Evolutionary conservation across 805 yeast species (phyloP).

Genomic region (Candida ulmi): DNA sequence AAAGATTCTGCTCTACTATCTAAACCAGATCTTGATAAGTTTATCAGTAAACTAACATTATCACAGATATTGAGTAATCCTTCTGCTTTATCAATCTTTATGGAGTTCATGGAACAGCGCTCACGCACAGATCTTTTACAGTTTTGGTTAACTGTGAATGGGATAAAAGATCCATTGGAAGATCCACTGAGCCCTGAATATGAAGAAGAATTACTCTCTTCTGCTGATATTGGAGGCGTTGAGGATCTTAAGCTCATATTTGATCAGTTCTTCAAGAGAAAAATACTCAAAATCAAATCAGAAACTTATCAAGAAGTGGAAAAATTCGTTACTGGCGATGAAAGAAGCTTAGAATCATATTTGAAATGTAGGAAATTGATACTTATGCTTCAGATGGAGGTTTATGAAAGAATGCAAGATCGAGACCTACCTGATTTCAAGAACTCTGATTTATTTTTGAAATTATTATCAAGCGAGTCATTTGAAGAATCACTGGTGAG

Average conservation of each 20-base stretch:
- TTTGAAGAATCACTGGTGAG: constrained; percentile 25
- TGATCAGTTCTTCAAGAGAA: constrained; percentile 32
- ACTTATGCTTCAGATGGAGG: constrained; percentile 51
- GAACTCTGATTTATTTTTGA: constrained; percentile 48
- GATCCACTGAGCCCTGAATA: constrained; percentile 28
- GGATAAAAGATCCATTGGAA: constrained; percentile 66
- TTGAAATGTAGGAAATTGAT: constrained; percentile 52
- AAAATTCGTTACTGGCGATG: constrained; percentile 26
- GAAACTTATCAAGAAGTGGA: constrained; percentile 30
- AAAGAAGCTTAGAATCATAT: constrained; percentile 28
- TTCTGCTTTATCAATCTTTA: constrained; percentile 41
- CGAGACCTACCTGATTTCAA: constrained; percentile 57
- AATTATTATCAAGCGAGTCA: constrained; percentile 41
- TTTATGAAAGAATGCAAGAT: constrained; percentile 44
- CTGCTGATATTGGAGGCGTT: constrained; percentile 36
- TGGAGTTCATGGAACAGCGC: constrained; percentile 50
- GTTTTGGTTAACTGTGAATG: constrained; percentile 64
- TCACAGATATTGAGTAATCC: constrained; percentile 43
- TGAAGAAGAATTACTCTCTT: constrained; percentile 20
- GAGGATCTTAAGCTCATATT: constrained; percentile 51
- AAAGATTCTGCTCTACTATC: constrained; percentile 6
- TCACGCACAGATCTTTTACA: constrained; percentile 42
- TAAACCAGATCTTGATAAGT: constrained; percentile 16
- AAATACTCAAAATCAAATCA: constrained; percentile 24
- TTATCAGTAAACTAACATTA: constrained; percentile 27